These are phyloP conservation scores for Clausena lansium DNA, from an alignment of 345 rosid genomes.

Conservation along the genomic window DNA sequence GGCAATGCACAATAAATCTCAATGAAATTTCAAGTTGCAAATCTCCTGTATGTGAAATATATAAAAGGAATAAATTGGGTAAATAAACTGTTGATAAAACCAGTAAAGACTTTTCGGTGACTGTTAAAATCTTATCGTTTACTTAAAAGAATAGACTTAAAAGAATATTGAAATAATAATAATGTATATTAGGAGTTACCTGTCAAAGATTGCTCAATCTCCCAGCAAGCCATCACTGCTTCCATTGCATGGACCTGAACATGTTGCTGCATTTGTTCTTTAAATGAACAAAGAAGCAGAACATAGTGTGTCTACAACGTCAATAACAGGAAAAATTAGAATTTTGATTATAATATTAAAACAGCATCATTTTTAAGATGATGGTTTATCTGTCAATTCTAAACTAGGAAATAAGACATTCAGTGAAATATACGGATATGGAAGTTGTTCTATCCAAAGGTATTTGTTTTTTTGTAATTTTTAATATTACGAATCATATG, in stretches of 20 bases:
- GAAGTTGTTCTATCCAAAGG: neutral
- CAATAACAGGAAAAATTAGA: slow-evolving; percentile 17
- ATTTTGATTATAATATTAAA: neutral
- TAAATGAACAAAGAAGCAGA: slow-evolving; percentile 84
- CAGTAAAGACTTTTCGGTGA: rapidly evolving
- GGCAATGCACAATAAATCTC: neutral
- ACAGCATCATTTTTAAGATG: neutral
- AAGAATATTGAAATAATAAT: slow-evolving; percentile 3
- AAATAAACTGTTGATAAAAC: too few species aligned
- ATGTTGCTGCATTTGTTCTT: slow-evolving; percentile 97
- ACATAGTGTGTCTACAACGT: slow-evolving; percentile 80
- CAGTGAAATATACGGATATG: neutral
- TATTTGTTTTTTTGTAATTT: neutral
- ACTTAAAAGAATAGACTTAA: too few species aligned
- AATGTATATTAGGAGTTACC: slow-evolving; percentile 32
- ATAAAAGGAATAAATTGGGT: too few species aligned
- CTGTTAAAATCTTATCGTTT: too few species aligned
- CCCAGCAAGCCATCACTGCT: slow-evolving; percentile 99
- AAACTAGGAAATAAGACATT: neutral
- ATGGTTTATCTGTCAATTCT: neutral
- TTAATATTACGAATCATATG: too few species aligned
- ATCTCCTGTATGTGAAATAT: too few species aligned
- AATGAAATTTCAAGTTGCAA: neutral
- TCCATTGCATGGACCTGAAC: slow-evolving; percentile 99
- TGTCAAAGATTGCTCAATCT: slow-evolving; percentile 93